These are phyloP conservation scores for Porogramme epimiltina DNA, from an alignment of 1,284 basidiomycete genomes.

Conservation along the genomic window DNA sequence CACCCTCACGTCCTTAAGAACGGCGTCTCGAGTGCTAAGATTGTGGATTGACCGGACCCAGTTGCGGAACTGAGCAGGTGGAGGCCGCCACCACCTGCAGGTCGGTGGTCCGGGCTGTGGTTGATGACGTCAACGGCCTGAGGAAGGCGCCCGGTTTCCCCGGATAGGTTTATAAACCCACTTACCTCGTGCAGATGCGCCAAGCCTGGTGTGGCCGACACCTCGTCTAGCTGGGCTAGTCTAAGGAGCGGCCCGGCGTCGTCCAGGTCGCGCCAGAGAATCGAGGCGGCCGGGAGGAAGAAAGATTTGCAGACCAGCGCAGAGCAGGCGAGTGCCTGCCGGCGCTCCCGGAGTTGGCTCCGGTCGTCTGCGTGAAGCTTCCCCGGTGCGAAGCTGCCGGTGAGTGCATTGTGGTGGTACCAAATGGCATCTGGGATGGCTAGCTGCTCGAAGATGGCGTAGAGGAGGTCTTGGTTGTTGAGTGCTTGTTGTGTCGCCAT, in stretches of 20 bases:
- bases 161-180: too few relatives aligned
- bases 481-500: not conserved
- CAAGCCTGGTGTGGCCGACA: not conserved
- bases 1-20: too few relatives aligned
- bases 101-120: too few relatives aligned
- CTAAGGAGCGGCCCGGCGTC: not conserved
- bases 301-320: constrained; percentile 4
- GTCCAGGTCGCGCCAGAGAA: constrained; percentile 2
- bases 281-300: not conserved
- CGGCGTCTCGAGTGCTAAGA: too few relatives aligned
- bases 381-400: not conserved
- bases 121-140: too few relatives aligned
- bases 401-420: not conserved
- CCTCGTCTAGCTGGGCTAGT: not conserved
- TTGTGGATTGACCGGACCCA: too few relatives aligned
- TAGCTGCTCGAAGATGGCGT: constrained; percentile 1
- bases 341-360: not conserved
- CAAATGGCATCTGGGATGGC: not conserved
- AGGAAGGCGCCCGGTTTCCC: too few relatives aligned
- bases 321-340: not conserved
- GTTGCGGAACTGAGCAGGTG: too few relatives aligned
- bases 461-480: constrained; percentile 4
- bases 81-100: too few relatives aligned
- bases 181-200: too few relatives aligned
- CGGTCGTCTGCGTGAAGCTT: too few relatives aligned